Conservation (phyloP, 2,329 filamentous ascomycete genomes). For the Colletotrichum sp. region DNA sequence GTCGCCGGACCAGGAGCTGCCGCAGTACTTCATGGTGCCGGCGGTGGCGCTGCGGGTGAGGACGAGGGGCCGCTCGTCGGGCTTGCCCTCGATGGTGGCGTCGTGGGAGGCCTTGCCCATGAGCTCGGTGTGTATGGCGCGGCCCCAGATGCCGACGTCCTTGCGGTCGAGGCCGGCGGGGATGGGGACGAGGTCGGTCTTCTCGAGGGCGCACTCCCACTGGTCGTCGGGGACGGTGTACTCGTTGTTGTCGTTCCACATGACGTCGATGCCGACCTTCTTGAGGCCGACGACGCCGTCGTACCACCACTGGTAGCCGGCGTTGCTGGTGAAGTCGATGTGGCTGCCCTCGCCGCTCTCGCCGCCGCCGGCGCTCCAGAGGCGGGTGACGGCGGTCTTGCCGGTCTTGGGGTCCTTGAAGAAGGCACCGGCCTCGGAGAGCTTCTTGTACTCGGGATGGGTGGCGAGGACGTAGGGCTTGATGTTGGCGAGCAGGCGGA, state of each 20-base stretch:
- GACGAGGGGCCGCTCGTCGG: slow-evolving; percentile 68
- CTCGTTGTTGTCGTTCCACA: slow-evolving; percentile 84
- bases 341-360: slow-evolving; percentile 74
- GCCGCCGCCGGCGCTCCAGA: slow-evolving; percentile 77
- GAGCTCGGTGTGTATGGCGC: slow-evolving; percentile 72
- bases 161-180: slow-evolving; percentile 43
- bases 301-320: slow-evolving; percentile 75
- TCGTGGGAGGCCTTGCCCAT: slow-evolving; percentile 75
- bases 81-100: slow-evolving; percentile 63
- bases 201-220: slow-evolving; percentile 66
- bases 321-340: slow-evolving; percentile 73
- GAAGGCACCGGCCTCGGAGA: slow-evolving; percentile 63
- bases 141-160: slow-evolving; percentile 71
- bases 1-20: slow-evolving; percentile 77
- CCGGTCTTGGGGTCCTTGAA: slow-evolving; percentile 65
- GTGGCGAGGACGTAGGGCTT: slow-evolving; percentile 74
- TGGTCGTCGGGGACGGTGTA: slow-evolving; percentile 70
- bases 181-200: slow-evolving; percentile 34
- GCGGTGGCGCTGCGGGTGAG: slow-evolving; percentile 74
- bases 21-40: slow-evolving; percentile 72
- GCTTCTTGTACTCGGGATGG: slow-evolving; percentile 69
- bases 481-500: slow-evolving; percentile 73
- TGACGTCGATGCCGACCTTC: slow-evolving; percentile 70
- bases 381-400: slow-evolving; percentile 60
- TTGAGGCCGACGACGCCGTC: slow-evolving; percentile 68